Evolutionary conservation across 2,329 filamentous ascomycete species (phyloP).

Genomic region (Aspergillus spinulosporus): DNA sequence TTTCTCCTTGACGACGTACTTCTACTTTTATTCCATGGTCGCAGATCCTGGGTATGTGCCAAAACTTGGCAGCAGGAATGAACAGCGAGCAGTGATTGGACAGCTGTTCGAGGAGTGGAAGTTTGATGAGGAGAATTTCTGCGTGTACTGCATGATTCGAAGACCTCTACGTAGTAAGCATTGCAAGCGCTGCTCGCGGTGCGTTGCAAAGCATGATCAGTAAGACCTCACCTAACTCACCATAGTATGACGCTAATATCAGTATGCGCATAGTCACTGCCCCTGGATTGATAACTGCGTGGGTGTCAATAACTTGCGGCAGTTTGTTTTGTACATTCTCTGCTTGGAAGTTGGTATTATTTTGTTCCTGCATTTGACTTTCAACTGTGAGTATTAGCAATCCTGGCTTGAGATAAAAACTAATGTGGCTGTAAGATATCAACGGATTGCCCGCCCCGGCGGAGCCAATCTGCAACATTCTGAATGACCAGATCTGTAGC

Average conservation of each 20-base stretch:
- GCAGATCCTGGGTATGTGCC: constrained; percentile 92
- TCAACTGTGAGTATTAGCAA: constrained; percentile 62
- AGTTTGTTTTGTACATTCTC: constrained; percentile 89
- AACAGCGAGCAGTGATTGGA: constrained; percentile 86
- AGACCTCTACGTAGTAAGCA: constrained; percentile 94
- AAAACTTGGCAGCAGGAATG: constrained; percentile 82
- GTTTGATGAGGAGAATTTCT: constrained; percentile 93
- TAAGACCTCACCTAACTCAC: constrained; percentile 50
- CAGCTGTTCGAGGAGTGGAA: constrained; percentile 82
- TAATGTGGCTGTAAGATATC: constrained; percentile 56
- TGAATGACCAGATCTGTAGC: constrained; percentile 73
- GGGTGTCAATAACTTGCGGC: constrained; percentile 90
- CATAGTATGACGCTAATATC: neutral
- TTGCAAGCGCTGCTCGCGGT: constrained; percentile 85
- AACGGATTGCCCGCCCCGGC: constrained; percentile 55
- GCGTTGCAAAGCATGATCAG: constrained; percentile 96
- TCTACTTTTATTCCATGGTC: constrained; percentile 82
- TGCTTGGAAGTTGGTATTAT: constrained; percentile 75
- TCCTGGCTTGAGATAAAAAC: neutral
- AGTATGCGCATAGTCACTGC: constrained; percentile 67
- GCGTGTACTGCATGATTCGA: constrained; percentile 89
- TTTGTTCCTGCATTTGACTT: constrained; percentile 68
- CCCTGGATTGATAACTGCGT: constrained; percentile 98
- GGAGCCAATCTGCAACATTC: constrained; percentile 64
- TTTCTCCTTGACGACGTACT: constrained; percentile 72